Base-by-base conservation (phyloP, 2,329 filamentous ascomycete species). In the Gaeumannomyces tritici region DNA sequence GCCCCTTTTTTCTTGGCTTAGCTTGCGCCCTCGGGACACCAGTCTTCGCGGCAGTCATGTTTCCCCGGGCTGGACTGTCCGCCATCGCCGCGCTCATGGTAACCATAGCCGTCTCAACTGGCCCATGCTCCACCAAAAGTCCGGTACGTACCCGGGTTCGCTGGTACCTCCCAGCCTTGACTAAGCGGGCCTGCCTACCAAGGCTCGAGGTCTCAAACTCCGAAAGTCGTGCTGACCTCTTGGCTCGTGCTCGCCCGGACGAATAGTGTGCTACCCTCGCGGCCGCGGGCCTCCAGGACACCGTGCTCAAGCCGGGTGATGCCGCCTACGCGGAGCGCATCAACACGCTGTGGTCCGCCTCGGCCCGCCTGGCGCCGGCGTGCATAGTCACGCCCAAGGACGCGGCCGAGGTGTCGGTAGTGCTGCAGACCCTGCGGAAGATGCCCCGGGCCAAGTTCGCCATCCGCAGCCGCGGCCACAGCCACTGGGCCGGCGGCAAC, bases 401-500 rank as follows among this genome's bases (percentile, higher is more conserved):
- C 1, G 65, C 72, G 7, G 64, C 72, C 7, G 75, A 79, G 63
- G 74, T 77, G 8, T 72, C 76, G 5, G 65, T 66, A 9, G 69
- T 71, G 2, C 68, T 78, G 26, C 73, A 71, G 57, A 67, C 73
- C 2, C 67, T 79, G 0, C 58, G 42, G 21, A 35, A n/a, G 24
- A 59, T 29, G 59, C 65, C 5, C 66, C 68, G 8, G 55, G 69
- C 18, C 74, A 73, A 69, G 7, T 78, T 78, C 64, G 76, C 74
- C 24, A 71, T 79, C 42, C 71, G 74, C 1, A 71, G 72, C 24
- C 75, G 76, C 47, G 74, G 76, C 3, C 74, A 77, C 55, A 73
- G 69, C 29, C 66, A 69, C 28, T 72, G 70, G 59, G 63, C 70
- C 0, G 65, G 73, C 4, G 67, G 72, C 62, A 75, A 75, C 68